These are phyloP conservation scores for Podila verticillata DNA, from an alignment of 192 early-diverging fungal genomes.

Conservation along the genomic window DNA sequence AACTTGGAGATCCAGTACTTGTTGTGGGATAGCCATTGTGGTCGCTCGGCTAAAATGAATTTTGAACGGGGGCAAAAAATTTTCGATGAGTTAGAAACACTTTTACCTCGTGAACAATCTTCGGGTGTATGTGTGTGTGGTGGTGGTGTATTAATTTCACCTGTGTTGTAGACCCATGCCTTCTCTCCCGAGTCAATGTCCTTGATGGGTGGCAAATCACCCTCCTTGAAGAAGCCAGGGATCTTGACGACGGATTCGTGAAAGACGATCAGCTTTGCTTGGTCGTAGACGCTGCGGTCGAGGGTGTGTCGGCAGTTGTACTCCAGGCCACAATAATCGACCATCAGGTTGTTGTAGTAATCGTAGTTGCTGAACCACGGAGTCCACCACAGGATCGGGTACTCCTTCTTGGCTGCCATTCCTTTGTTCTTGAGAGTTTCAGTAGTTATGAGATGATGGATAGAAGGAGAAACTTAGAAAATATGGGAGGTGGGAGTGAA, in stretches of 20 bases:
- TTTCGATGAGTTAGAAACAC: not conserved
- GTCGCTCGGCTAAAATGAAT: conserved; percentile 20
- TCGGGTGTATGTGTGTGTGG: no score
- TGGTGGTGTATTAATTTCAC: no score
- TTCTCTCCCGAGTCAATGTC: conserved; percentile 14
- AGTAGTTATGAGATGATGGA: no score
- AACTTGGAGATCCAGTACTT: not conserved
- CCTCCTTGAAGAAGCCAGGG: not conserved
- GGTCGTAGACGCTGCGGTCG: conserved; percentile 5
- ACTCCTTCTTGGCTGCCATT: conserved; percentile 9
- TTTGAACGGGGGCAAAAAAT: no score
- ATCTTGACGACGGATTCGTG: conserved; percentile 13
- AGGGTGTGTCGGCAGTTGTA: conserved; percentile 23
- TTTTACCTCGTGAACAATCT: no score
- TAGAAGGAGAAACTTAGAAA: no score
- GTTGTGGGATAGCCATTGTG: not conserved
- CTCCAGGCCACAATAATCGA: conserved; percentile 19
- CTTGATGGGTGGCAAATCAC: conserved; percentile 11
- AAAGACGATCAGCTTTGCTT: conserved; percentile 19
- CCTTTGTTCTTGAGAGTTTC: not conserved
- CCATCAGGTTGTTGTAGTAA: not conserved
- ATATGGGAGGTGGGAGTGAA: no score
- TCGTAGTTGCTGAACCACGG: conserved; percentile 7
- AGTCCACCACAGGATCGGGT: conserved; percentile 20
- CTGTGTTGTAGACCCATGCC: conserved; percentile 10